phyloP scores from a whole-genome alignment of 306 rosid species.

The Cucurbita ficifolia region DNA sequence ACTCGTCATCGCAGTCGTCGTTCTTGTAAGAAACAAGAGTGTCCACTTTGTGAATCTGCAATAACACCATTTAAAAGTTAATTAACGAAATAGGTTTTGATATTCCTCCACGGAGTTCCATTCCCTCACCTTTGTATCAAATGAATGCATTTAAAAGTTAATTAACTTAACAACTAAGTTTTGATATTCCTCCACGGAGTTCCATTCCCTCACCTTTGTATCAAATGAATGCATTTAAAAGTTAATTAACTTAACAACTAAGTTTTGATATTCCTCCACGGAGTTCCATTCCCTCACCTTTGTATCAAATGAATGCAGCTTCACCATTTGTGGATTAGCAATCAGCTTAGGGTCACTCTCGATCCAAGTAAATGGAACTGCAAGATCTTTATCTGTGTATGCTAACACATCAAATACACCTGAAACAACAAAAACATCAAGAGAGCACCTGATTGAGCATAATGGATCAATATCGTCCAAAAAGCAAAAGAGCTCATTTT shows the following conservation, averaged over 20 bases:
- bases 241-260: not conserved
- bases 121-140: no score
- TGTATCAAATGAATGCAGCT: slow-evolving; percentile 93
- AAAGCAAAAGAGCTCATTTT: not conserved
- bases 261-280: not conserved
- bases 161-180: not conserved
- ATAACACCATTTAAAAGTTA: not conserved
- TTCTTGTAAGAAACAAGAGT: slow-evolving; percentile 95
- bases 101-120: no score
- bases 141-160: no score
- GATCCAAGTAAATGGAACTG: slow-evolving; percentile 91
- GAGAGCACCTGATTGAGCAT: not conserved
- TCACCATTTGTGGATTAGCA: slow-evolving; percentile 95
- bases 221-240: slow-evolving; percentile 57
- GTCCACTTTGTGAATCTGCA: slow-evolving; percentile 90
- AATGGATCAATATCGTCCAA: not conserved
- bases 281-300: slow-evolving; percentile 32
- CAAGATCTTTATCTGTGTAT: slow-evolving; percentile 88
- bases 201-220: slow-evolving; percentile 49
- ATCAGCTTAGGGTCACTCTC: slow-evolving; percentile 98
- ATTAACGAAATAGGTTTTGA: no score
- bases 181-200: not conserved
- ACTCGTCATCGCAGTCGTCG: slow-evolving; percentile 75
- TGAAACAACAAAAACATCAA: slow-evolving; percentile 9
- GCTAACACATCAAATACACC: slow-evolving; percentile 96